These are phyloP conservation scores for Gyromitra esculenta DNA, from an alignment of 2,329 filamentous ascomycete genomes.

Conservation along the genomic window DNA sequence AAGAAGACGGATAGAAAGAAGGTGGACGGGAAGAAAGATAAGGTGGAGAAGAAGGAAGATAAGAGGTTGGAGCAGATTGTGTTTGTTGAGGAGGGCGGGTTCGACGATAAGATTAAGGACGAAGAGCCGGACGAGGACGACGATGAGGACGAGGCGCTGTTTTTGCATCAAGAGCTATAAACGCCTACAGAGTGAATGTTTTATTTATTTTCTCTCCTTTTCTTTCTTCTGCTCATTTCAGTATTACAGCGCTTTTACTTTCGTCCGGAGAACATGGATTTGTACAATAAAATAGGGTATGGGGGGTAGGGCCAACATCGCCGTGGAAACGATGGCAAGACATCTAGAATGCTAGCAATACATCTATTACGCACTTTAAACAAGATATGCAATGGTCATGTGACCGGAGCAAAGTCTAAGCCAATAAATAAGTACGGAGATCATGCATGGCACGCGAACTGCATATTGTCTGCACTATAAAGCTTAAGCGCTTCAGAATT, in stretches of 20 bases:
- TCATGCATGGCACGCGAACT: neutral
- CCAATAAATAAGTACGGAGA: neutral
- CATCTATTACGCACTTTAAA: neutral
- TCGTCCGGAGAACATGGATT: conserved; percentile 11
- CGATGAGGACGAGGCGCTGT: conserved; percentile 3
- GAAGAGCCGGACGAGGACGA: conserved; percentile 12
- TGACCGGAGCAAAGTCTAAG: neutral
- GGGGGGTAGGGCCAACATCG: neutral
- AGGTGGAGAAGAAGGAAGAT: conserved; percentile 26
- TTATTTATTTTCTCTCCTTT: neutral
- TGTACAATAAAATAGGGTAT: conserved; percentile 23
- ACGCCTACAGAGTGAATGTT: neutral
- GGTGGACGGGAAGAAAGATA: conserved; percentile 40
- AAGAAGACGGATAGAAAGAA: conserved; percentile 64
- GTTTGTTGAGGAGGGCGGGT: conserved; percentile 13
- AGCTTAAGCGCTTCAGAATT: neutral
- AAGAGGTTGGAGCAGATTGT: conserved; percentile 23
- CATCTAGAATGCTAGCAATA: neutral
- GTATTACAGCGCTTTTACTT: conserved; percentile 18
- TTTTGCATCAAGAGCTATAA: conserved; percentile 28
- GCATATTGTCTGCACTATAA: neutral
- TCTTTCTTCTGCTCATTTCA: neutral
- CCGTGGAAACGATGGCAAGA: neutral
- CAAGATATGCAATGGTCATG: conserved; percentile 11
- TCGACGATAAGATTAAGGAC: conserved; percentile 28